Evolutionary conservation across 805 yeast genomes (phyloP).

Genomic region (Cyberlindnera amylophila): DNA sequence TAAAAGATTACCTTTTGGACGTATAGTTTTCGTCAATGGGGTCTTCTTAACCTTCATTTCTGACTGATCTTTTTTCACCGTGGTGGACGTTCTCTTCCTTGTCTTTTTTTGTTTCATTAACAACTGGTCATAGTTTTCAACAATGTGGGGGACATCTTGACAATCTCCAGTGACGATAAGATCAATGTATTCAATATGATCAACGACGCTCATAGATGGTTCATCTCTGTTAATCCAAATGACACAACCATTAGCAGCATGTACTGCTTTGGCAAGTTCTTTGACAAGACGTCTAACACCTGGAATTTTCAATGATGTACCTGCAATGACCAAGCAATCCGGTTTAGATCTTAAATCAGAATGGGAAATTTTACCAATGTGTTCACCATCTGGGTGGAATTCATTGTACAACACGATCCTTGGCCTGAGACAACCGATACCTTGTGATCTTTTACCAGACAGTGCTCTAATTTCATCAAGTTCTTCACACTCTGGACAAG

Average conservation of each 20-base stretch:
- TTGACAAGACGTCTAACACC: conserved; percentile 61
- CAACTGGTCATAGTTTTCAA: conserved; percentile 25
- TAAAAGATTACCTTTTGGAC: conserved; percentile 13
- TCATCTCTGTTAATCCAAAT: conserved; percentile 59
- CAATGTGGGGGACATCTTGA: conserved; percentile 44
- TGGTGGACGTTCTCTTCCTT: conserved; percentile 11
- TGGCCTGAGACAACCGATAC: conserved; percentile 58
- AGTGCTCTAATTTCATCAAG: conserved; percentile 49
- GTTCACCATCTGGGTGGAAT: conserved; percentile 82
- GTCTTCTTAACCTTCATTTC: conserved; percentile 7
- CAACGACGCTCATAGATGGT: conserved; percentile 47
- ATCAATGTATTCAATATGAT: conserved; percentile 50
- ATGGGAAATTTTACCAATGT: conserved; percentile 72
- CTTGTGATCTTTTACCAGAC: conserved; percentile 65
- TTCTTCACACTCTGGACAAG: conserved; percentile 65
- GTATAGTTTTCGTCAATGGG: conserved; percentile 6
- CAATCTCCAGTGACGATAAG: conserved; percentile 63
- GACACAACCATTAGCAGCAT: conserved; percentile 52
- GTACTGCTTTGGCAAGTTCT: conserved; percentile 56
- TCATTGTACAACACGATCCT: conserved; percentile 70
- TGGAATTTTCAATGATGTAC: conserved; percentile 81
- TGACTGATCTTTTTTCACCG: background rate
- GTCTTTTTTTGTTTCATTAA: conserved; percentile 6
- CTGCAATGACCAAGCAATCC: conserved; percentile 77
- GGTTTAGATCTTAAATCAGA: conserved; percentile 61